Base-by-base conservation (phyloP, 192 early-diverging fungal genomes). In the Jimgerdemannia lactiflua region DNA sequence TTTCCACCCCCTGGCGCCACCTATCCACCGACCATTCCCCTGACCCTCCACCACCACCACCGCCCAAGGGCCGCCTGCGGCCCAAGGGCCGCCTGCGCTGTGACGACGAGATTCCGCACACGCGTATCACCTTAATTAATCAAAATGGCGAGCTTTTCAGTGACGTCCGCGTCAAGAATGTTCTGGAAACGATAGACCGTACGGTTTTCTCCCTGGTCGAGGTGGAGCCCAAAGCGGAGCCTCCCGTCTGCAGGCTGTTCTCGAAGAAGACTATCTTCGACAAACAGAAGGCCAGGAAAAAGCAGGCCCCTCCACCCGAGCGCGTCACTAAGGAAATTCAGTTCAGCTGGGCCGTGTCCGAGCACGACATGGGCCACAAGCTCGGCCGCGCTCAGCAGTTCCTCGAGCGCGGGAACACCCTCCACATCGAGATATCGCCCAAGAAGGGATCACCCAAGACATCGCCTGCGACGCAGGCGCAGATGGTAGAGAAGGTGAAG, bases 351-450 rank as follows among this genome's bases (percentile, higher is more conserved):
- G 85, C 83, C 17, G 86, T 86, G 42, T 79, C 83, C 43, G 14
- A 70, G 4, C 80, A 89, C 40, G 88, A 89, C 67, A 80, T 87
- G 70, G 71, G 72, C 8, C 88, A 86, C 72, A 89, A 89, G 72
- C 71, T 89, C 17, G 44, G 75, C 17, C 80, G 83, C 70, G 85
- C 78, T 3, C 73, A 75, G 43, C 84, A 79, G 40, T 87, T 87
- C 67, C 72, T 89, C 20, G 84, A 87, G 39, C 86, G 87, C 78
- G 88, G 88, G 9, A 77, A 87, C 44, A 78, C 82, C 43, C 74
- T 89, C 39, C 80, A 84, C 19, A 70, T 89, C 7, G 83, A 84
- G 67, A 78, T 89, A 64, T 82, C 82, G 8, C 76, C 79, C 72
- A 86, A 82, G 70, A 83, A 81, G 63, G 86, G 84, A 3, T 79